Conservation (phyloP, 495 filamentous ascomycete species). For the Penicillium subrubescens region DNA sequence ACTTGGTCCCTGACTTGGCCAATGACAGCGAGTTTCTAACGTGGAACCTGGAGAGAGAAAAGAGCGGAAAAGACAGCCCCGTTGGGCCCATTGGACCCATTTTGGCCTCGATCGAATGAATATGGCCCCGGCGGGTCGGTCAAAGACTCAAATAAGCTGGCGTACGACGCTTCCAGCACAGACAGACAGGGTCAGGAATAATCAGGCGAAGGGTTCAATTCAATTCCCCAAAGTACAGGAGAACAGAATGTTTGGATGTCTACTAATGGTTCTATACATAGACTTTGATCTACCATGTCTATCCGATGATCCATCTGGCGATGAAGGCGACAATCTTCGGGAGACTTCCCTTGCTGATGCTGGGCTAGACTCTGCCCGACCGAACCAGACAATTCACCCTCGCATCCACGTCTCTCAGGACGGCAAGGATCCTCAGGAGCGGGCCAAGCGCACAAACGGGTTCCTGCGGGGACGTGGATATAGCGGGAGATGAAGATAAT, state of each 20-base stretch:
- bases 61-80: background rate
- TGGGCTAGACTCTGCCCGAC: slow-evolving; percentile 2
- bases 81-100: background rate
- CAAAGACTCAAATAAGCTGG: background rate
- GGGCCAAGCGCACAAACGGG: slow-evolving; percentile 3
- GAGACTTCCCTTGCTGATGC: background rate
- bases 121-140: background rate
- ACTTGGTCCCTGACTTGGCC: background rate
- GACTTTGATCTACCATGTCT: background rate
- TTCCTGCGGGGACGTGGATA: slow-evolving; percentile 1
- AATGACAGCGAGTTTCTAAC: background rate
- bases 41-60: background rate
- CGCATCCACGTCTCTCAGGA: slow-evolving; percentile 2
- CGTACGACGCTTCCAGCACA: background rate
- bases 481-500: background rate
- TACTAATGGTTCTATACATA: background rate
- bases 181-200: background rate
- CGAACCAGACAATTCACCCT: background rate
- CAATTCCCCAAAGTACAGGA: background rate
- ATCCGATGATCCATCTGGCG: background rate
- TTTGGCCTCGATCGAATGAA: background rate
- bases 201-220: background rate
- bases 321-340: background rate
- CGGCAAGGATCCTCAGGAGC: slow-evolving; percentile 8
- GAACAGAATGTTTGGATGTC: background rate